Evolutionary conservation across 345 rosid species (phyloP).

Genomic region (Rhodamnia rubescens): DNA sequence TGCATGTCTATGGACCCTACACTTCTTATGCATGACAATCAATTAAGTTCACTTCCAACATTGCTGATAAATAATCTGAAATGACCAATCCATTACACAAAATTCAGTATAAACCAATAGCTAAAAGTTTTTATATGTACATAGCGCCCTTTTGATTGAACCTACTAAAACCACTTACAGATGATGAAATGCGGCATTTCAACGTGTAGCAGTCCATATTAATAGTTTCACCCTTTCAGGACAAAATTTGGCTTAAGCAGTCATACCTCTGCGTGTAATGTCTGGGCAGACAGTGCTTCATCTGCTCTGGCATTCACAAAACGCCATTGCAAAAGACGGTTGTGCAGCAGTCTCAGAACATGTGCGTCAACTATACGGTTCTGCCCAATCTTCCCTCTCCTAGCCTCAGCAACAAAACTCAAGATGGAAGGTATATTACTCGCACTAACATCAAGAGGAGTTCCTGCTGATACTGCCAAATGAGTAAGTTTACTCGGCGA

Average conservation of each 20-base stretch:
- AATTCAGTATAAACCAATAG: background rate
- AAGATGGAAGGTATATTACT: conserved; percentile 46
- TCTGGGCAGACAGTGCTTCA: conserved; percentile 40
- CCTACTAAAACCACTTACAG: background rate
- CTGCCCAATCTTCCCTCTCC: conserved; percentile 65
- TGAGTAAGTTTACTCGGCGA: conserved; percentile 55
- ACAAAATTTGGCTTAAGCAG: background rate
- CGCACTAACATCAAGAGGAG: conserved; percentile 19
- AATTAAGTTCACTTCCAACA: background rate
- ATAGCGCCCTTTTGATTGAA: background rate
- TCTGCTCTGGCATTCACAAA: conserved; percentile 76
- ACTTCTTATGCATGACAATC: background rate
- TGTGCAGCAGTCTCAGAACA: conserved; percentile 54
- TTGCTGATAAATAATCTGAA: background rate
- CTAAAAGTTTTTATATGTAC: background rate
- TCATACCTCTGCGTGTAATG: conserved; percentile 62
- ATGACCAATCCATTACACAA: background rate
- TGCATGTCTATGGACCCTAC: background rate
- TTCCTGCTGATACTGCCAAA: conserved; percentile 23
- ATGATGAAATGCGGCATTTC: background rate
- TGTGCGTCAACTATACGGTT: conserved; percentile 55
- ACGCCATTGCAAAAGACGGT: conserved; percentile 76
- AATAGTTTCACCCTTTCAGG: background rate
- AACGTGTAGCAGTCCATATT: background rate
- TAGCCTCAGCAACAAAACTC: conserved; percentile 78